phyloP scores from a whole-genome alignment of 2,329 filamentous ascomycete species.

The Exophiala xenobiotica region DNA sequence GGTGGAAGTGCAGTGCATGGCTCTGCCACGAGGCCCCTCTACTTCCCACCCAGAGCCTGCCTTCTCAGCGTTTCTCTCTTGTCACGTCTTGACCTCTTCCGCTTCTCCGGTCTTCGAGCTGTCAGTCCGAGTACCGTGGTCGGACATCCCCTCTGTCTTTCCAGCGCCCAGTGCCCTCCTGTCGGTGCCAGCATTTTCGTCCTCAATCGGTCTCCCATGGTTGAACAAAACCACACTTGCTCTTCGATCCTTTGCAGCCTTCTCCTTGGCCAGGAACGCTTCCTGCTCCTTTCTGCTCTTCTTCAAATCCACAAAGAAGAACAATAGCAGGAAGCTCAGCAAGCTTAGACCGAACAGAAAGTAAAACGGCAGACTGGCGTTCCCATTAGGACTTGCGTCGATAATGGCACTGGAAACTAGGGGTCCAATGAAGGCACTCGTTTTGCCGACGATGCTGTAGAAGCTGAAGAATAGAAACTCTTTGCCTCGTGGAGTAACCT shows the following conservation, averaged over 20 bases:
- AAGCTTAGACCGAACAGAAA: constrained; percentile 62
- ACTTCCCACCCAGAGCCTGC: too few relatives aligned
- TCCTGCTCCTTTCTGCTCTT: constrained; percentile 62
- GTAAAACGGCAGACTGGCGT: constrained; percentile 65
- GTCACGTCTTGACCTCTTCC: constrained; percentile 9
- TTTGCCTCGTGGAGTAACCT: constrained; percentile 66
- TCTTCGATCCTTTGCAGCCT: constrained; percentile 25
- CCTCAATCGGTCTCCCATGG: constrained; percentile 4
- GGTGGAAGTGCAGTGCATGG: too few relatives aligned
- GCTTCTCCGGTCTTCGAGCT: constrained; percentile 2
- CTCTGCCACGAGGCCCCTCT: too few relatives aligned
- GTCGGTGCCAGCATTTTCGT: background rate
- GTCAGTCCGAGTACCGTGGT: background rate
- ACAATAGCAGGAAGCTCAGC: constrained; percentile 54
- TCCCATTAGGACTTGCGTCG: constrained; percentile 55
- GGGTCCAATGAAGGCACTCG: constrained; percentile 66
- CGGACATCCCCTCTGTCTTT: background rate
- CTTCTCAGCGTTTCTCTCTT: too few relatives aligned
- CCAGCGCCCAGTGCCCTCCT: background rate
- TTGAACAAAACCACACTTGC: constrained; percentile 22
- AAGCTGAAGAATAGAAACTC: constrained; percentile 40
- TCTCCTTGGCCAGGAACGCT: constrained; percentile 49
- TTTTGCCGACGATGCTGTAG: constrained; percentile 56
- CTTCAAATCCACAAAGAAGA: constrained; percentile 59
- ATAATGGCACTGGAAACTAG: constrained; percentile 69